Base-by-base conservation (phyloP, 768 basidiomycete species). In the Dendrothele bispora region DNA sequence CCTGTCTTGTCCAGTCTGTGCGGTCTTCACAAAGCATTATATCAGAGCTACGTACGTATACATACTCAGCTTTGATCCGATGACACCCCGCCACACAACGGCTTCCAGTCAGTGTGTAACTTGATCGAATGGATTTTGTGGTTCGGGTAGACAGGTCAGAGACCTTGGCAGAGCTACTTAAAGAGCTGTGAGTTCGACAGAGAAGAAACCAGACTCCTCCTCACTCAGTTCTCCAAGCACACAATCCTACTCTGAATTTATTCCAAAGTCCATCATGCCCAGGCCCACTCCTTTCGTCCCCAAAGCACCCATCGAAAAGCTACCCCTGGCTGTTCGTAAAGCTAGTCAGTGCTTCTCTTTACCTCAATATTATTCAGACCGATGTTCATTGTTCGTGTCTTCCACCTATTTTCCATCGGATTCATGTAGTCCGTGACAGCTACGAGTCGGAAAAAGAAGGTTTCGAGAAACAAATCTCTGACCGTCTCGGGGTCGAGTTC, bases 351-450 rank as follows among this genome's bases (percentile, higher is more conserved):
- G 12, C 8, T 14, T 37, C 44, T n/a, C n/a, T n/a, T n/a, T n/a
- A n/a, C n/a, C n/a, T n/a, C 12, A 21, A 6, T 41, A 18, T 46
- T 5, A 18, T 7, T 15, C n/a, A 2, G 29, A 12, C 28, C 42
- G 11, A 53, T 34, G 12, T n/a, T n/a, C n/a, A n/a, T n/a, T 36
- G 17, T 37, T 18, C 20, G n/a, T 18, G 27, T 25, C 17, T 24
- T 28, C 22, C 7, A 34, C 18, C 25, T 46, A 7, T 8, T 20
- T 46, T 30, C 3, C 40, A 15, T 36, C 6, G n/a, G n/a, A n/a
- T n/a, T n/a, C n/a, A n/a, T n/a, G n/a, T 37, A 74, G 72, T 71
- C 39, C 65, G 70, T 28, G 71, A 74, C 49, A 65, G 69, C 25
- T 74, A 60, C 40, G 70, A 72, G 22, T 53, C 59, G 24, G 60